Evolutionary conservation across 805 yeast species (phyloP).

Genomic region (Grigorovia transvaalensis): DNA sequence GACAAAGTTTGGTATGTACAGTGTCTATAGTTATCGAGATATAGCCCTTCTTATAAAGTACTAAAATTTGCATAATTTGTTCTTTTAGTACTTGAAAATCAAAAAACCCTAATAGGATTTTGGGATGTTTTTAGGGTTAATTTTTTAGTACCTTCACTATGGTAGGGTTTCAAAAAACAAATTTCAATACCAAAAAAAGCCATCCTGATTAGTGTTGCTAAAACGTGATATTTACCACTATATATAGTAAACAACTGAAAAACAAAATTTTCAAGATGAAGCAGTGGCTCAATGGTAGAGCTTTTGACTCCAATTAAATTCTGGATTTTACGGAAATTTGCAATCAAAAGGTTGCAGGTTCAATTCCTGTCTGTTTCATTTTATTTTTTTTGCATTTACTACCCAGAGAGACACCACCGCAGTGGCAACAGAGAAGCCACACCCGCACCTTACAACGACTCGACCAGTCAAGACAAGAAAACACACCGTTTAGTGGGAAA

Average conservation of each 20-base stretch:
- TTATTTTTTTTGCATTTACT: not conserved
- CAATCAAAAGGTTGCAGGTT: constrained; percentile 2
- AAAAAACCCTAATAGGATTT: too few species aligned
- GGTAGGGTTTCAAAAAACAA: too few species aligned
- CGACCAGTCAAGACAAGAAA: too few species aligned
- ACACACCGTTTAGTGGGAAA: too few species aligned
- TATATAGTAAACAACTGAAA: not conserved
- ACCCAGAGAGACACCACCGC: not conserved
- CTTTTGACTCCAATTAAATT: not conserved
- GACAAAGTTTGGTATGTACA: too few species aligned
- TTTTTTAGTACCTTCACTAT: too few species aligned
- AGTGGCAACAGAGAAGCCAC: not conserved
- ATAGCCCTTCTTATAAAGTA: too few species aligned
- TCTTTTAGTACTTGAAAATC: too few species aligned
- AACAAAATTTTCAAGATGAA: not conserved
- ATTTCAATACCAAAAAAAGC: too few species aligned
- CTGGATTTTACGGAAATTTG: not conserved
- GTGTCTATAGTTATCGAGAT: too few species aligned
- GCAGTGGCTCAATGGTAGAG: not conserved
- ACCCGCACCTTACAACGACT: not conserved
- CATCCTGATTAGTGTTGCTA: not conserved
- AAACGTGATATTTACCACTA: not conserved
- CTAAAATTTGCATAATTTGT: too few species aligned
- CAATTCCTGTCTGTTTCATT: constrained; percentile 2
- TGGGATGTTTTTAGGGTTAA: too few species aligned